Base-by-base conservation (phyloP, 257 asterid species). In the Solanum clarkiae region DNA sequence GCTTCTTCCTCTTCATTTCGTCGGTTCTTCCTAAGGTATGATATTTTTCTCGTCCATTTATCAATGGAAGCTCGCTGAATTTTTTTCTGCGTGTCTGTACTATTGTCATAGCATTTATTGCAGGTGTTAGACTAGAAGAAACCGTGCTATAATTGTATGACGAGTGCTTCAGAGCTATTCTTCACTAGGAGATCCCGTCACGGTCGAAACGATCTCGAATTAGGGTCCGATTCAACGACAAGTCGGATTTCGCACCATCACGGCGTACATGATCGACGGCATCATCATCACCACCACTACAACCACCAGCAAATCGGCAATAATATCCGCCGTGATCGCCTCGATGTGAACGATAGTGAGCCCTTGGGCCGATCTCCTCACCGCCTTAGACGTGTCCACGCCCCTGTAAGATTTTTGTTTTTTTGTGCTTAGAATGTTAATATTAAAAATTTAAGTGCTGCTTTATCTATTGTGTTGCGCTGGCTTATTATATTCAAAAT, bases 111-210 rank as follows among this genome's bases (percentile, higher is more conserved):
- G 47, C 26, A 79, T 60, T 68, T 8, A 40, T 51, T 51, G 63
- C 17, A 77, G 63, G 49, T 26, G 29, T 15, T 40, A 70, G 7
- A 71, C 5, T 51, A 53, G 57, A 75, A 75, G 40, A 74, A 47
- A 14, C n/a, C 14, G 44, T 15, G 20, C 22, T 22, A 53, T 44
- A 60, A 42, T 88, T 92, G 97, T 85, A 96, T 94, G 99, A 92
- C 99, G 96, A 94, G 94, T 86, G 96, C 94, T 49, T 91, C 96
- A 88, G 98, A 91, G 92, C 89, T 96, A 70, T 96, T 96, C 86
- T 86, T 87, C 90, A 91, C 81, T 53, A 90, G 98, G 90, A 90
- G 98, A 88, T 88, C 92, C 60, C 98, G 98, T 56, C 81, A 85
- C 81, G 97, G 98, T 86, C 95, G 98, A 83, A 86, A 65, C 59